Percentiles rank a stretch among this genome's conserved stretches.
Conservation (phyloP, 2,329 filamentous ascomycete species). For the Knoxdaviesia proteae region DNA sequence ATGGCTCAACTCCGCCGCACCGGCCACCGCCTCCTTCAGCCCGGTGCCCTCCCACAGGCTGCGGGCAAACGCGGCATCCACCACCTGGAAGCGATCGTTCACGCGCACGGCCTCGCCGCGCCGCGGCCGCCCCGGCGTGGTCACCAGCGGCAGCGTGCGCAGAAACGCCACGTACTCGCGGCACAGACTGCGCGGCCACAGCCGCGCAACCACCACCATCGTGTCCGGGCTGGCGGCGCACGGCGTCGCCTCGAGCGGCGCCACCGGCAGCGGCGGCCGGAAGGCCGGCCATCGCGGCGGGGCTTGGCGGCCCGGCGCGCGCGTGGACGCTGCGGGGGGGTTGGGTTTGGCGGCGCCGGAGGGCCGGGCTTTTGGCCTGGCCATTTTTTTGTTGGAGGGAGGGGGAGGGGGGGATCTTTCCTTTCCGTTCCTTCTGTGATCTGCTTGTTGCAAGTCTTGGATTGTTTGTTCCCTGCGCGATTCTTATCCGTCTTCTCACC, state of each 20-base stretch:
- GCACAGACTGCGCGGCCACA: slow-evolving; percentile 58
- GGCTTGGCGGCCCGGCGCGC: slow-evolving; percentile 6
- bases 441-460: no score
- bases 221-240: slow-evolving; percentile 31
- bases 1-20: slow-evolving; percentile 12
- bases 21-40: slow-evolving; percentile 38
- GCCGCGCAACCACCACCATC: slow-evolving; percentile 50
- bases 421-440: neutral
- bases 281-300: slow-evolving; percentile 48
- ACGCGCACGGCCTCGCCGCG: slow-evolving; percentile 64
- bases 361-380: slow-evolving; percentile 11
- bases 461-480: no score
- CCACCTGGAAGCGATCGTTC: slow-evolving; percentile 73
- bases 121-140: slow-evolving; percentile 60
- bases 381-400: slow-evolving; percentile 9
- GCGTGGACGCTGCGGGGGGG: slow-evolving; percentile 3
- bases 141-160: slow-evolving; percentile 44
- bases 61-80: slow-evolving; percentile 55
- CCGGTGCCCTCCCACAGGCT: slow-evolving; percentile 60
- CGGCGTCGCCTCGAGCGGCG: slow-evolving; percentile 38
- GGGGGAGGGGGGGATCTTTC: neutral
- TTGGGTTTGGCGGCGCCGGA: slow-evolving; percentile 7
- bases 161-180: slow-evolving; percentile 59
- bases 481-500: no score
- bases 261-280: slow-evolving; percentile 43